Conservation (phyloP, 2,329 filamentous ascomycete genomes). For the Exophiala sp. region DNA sequence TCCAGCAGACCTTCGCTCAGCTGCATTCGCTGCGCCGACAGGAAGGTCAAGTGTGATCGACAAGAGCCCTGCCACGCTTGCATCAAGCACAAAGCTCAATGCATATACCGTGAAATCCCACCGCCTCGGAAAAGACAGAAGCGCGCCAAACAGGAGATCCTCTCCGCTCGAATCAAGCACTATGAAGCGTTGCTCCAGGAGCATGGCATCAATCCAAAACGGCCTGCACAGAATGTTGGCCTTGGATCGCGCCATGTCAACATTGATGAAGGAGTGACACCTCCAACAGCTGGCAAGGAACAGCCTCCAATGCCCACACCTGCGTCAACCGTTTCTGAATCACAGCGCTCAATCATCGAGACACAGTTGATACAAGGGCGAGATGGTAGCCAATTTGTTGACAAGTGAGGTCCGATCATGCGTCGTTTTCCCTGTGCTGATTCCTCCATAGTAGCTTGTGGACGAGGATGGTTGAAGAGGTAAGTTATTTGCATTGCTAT, state of each 20-base stretch:
- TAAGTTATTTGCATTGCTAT: slow-evolving; percentile 10
- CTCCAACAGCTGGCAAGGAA: neutral
- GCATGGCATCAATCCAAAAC: slow-evolving; percentile 17
- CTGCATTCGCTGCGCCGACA: slow-evolving; percentile 38
- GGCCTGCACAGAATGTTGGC: neutral
- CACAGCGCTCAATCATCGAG: slow-evolving; percentile 10
- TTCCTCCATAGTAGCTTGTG: slow-evolving; percentile 27
- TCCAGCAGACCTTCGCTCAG: neutral
- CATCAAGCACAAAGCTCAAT: slow-evolving; percentile 35
- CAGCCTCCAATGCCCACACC: neutral
- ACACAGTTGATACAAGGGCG: slow-evolving; percentile 24
- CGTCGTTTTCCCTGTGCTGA: slow-evolving; percentile 17
- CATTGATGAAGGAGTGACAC: neutral
- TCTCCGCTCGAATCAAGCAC: slow-evolving; percentile 13
- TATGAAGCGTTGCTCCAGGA: slow-evolving; percentile 22
- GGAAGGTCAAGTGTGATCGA: slow-evolving; percentile 46
- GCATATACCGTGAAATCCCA: slow-evolving; percentile 31
- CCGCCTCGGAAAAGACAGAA: slow-evolving; percentile 23
- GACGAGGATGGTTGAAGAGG: slow-evolving; percentile 32
- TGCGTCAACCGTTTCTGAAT: slow-evolving; percentile 13
- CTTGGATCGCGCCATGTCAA: neutral
- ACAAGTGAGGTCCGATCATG: slow-evolving; percentile 25
- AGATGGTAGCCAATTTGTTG: slow-evolving; percentile 24
- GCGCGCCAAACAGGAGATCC: slow-evolving; percentile 8
- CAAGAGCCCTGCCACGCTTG: slow-evolving; percentile 45